Conservation (phyloP, 176 grass and related monocot species). For the Metroxylon sagu region DNA sequence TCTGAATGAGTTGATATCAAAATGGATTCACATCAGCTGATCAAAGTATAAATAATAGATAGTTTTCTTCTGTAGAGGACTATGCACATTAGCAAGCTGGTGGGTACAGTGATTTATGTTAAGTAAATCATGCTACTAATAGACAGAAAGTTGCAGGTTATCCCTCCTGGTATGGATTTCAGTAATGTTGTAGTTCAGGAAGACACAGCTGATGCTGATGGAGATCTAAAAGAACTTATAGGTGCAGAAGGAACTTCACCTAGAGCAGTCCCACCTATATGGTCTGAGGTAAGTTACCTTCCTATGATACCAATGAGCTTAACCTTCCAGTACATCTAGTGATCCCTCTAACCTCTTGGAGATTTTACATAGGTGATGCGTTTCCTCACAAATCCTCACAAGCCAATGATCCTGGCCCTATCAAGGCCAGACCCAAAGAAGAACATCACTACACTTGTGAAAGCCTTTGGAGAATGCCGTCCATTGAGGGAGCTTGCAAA, state of each 20-base stretch:
- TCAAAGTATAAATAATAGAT: no score
- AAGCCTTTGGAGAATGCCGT: slow-evolving; percentile 89
- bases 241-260: slow-evolving; percentile 53
- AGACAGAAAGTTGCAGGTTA: slow-evolving; percentile 44
- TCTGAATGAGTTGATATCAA: no score
- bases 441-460: slow-evolving; percentile 89
- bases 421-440: slow-evolving; percentile 95
- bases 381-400: slow-evolving; percentile 93
- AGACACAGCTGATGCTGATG: slow-evolving; percentile 58
- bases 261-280: slow-evolving; percentile 64
- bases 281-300: slow-evolving; percentile 56
- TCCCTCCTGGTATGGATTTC: slow-evolving; percentile 99
- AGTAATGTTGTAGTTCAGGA: slow-evolving; percentile 72
- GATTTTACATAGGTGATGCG: slow-evolving; percentile 55
- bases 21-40: no score
- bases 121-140: no score
- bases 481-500: slow-evolving; percentile 88
- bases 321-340: not conserved
- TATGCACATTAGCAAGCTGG: no score
- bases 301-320: no score
- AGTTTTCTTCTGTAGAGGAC: no score
- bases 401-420: slow-evolving; percentile 85
- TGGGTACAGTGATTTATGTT: no score
- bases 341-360: not conserved
- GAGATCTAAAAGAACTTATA: slow-evolving; percentile 51